These are phyloP conservation scores for Rhizopogon vulgaris DNA, from an alignment of 768 basidiomycete species.

Conservation along the genomic window DNA sequence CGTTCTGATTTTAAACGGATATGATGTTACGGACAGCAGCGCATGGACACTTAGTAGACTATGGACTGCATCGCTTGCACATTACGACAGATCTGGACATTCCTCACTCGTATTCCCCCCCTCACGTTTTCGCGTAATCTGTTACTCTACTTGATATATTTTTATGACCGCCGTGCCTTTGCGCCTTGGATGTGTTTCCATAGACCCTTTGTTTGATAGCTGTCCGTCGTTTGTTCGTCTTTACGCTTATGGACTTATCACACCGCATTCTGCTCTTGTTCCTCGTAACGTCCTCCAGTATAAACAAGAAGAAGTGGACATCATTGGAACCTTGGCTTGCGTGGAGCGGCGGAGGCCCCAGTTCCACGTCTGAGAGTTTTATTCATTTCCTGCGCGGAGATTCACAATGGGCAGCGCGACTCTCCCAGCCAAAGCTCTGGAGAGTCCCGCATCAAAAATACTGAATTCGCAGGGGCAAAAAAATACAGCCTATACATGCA, in stretches of 20 bases:
- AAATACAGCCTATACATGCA: no score
- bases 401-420: no score
- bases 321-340: conserved; percentile 49
- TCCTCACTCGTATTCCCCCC: background rate
- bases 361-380: no score
- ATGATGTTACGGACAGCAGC: conserved; percentile 9
- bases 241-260: conserved; percentile 4
- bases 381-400: no score
- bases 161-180: conserved; percentile 12
- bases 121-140: conserved; percentile 14
- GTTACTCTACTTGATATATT: conserved; percentile 22
- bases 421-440: no score
- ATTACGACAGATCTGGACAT: conserved; percentile 9
- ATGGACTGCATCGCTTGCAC: conserved; percentile 15
- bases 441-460: no score
- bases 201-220: conserved; percentile 1
- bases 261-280: conserved; percentile 5
- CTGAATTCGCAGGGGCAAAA: no score
- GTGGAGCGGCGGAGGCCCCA: conserved; percentile 24
- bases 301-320: conserved; percentile 59
- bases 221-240: conserved; percentile 2
- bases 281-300: conserved; percentile 5
- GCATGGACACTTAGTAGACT: conserved; percentile 17
- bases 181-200: conserved; percentile 4
- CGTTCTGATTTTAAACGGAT: background rate